These are phyloP conservation scores for Abrus pulchellus DNA, from an alignment of 306 rosid species.

Conservation along the genomic window DNA sequence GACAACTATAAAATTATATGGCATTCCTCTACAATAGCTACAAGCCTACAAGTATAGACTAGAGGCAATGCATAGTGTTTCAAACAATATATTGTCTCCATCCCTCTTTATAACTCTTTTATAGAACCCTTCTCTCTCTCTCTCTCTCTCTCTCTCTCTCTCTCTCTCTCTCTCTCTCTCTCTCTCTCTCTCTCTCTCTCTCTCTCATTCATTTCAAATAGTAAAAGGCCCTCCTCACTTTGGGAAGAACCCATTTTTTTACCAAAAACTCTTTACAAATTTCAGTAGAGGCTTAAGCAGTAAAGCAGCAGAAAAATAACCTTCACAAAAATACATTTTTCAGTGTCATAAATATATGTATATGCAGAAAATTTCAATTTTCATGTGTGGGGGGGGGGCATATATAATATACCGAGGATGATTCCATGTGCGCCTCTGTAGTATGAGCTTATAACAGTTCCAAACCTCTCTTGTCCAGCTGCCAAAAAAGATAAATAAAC, in stretches of 20 bases:
- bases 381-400: neutral
- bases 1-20: neutral
- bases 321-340: neutral
- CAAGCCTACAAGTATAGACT: neutral
- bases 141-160: no score
- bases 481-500: conserved; percentile 45
- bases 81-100: neutral
- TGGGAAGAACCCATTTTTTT: no score
- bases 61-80: conserved; percentile 7
- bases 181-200: no score
- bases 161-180: no score
- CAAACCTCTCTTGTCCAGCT: conserved; percentile 99
- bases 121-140: no score
- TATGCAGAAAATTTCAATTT: neutral
- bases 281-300: no score
- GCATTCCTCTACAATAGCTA: neutral
- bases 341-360: neutral
- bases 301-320: conserved; percentile 9
- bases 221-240: no score
- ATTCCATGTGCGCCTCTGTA: conserved; percentile 99
- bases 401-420: conserved; percentile 75
- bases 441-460: conserved; percentile 88
- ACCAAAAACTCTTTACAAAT: no score
- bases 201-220: no score
- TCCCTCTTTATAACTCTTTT: no score